Evolutionary conservation across 2,329 filamentous ascomycete genomes (phyloP).

Genomic region (Fusarium goolgardi): DNA sequence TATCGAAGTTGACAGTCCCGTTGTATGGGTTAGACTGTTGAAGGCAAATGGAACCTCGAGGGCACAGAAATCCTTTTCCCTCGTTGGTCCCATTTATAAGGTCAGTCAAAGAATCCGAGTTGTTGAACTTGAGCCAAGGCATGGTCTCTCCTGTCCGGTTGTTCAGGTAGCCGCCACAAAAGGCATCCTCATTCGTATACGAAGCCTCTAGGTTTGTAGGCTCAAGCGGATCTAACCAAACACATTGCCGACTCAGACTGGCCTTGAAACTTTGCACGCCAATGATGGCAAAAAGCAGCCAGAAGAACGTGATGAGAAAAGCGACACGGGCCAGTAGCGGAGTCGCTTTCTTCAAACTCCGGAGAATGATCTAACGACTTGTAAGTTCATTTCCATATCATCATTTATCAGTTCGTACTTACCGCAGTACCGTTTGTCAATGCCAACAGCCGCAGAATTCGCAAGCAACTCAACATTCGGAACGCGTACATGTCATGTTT

Average conservation of each 20-base stretch:
- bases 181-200: constrained; percentile 75
- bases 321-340: constrained; percentile 92
- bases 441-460: constrained; percentile 89
- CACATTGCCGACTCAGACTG: constrained; percentile 79
- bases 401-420: constrained; percentile 52
- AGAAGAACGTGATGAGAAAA: constrained; percentile 96
- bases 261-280: constrained; percentile 97
- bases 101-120: constrained; percentile 55
- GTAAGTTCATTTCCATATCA: constrained; percentile 19
- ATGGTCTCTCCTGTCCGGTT: constrained; percentile 65
- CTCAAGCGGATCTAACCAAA: constrained; percentile 76
- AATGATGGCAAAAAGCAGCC: constrained; percentile 96
- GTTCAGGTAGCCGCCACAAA: constrained; percentile 86
- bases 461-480: constrained; percentile 94
- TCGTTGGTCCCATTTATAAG: constrained; percentile 62
- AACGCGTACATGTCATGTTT: constrained; percentile 85
- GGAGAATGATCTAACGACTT: constrained; percentile 78
- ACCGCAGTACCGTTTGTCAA: constrained; percentile 94
- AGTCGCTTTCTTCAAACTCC: constrained; percentile 94
- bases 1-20: constrained; percentile 92
- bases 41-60: constrained; percentile 83
- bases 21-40: constrained; percentile 83
- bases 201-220: constrained; percentile 65
- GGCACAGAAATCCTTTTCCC: constrained; percentile 90
- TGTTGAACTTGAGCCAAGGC: constrained; percentile 73